A percentile compares a stretch with the other conserved stretches of the same genome.
Conservation (phyloP, 805 yeast species). For the Spathaspora girioi region DNA sequence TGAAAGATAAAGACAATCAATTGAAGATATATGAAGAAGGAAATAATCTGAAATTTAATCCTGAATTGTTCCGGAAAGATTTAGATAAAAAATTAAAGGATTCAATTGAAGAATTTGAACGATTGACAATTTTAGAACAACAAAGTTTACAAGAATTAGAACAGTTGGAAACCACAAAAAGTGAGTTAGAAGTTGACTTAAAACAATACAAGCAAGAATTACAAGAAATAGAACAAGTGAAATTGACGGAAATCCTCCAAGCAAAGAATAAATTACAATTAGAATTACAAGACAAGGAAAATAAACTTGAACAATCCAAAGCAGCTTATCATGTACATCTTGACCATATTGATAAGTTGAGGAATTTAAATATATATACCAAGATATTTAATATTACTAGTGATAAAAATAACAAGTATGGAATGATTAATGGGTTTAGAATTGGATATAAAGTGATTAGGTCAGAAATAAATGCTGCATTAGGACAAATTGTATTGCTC, state of each 20-base stretch:
- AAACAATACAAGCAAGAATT: constrained; percentile 38
- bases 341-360: constrained; percentile 63
- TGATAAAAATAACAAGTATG: constrained; percentile 55
- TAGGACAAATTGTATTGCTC: constrained; percentile 77
- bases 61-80: constrained; percentile 10
- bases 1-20: constrained; percentile 39
- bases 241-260: constrained; percentile 45
- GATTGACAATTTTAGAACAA: constrained; percentile 37
- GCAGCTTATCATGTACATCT: constrained; percentile 60
- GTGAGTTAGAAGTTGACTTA: constrained; percentile 47
- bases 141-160: constrained; percentile 28
- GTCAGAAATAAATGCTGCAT: constrained; percentile 88
- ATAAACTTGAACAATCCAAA: constrained; percentile 60
- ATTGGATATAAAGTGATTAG: constrained; percentile 80
- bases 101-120: constrained; percentile 43
- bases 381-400: constrained; percentile 81
- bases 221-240: constrained; percentile 28
- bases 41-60: constrained; percentile 1
- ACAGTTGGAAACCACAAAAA: constrained; percentile 39
- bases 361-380: constrained; percentile 77
- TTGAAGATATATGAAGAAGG: background rate
- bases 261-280: constrained; percentile 55
- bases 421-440: constrained; percentile 81
- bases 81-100: constrained; percentile 38
- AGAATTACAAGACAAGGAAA: constrained; percentile 46